phyloP scores from a whole-genome alignment of 2,329 filamentous ascomycete species.

The Lachnellula arida region DNA sequence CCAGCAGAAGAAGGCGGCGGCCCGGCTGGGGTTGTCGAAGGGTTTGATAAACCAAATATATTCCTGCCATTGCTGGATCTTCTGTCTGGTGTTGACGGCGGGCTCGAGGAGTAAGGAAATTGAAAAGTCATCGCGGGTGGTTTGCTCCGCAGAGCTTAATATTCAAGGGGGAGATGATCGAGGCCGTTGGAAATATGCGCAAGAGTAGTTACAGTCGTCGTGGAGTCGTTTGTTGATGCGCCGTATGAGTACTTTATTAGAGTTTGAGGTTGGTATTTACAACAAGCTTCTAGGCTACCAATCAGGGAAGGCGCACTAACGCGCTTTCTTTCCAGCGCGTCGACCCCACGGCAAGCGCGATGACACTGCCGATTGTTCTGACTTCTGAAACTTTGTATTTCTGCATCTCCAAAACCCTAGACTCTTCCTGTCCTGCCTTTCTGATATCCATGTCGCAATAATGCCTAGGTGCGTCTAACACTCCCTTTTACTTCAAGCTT shows the following conservation, averaged over 20 bases:
- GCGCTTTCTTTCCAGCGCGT: conserved; percentile 13
- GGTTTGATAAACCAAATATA: conserved; percentile 30
- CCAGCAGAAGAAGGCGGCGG: conserved; percentile 46
- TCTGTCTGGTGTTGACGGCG: conserved; percentile 35
- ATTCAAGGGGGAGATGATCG: background rate
- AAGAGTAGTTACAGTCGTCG: background rate
- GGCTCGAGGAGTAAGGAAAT: conserved; percentile 29
- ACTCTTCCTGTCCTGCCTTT: background rate
- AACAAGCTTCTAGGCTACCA: background rate
- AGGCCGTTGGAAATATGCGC: background rate
- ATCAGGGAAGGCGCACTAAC: conserved; percentile 9
- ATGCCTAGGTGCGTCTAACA: conserved; percentile 31
- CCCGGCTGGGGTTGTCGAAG: conserved; percentile 55
- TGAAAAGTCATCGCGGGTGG: conserved; percentile 22
- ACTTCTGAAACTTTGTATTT: background rate
- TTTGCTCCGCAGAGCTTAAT: conserved; percentile 2
- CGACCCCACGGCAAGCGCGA: conserved; percentile 10
- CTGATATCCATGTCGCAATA: conserved; percentile 22
- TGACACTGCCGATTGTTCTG: background rate
- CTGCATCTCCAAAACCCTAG: background rate
- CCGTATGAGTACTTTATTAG: background rate
- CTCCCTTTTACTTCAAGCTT: background rate
- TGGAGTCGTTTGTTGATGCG: background rate
- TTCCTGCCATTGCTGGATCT: conserved; percentile 24
- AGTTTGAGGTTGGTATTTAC: background rate